These are phyloP conservation scores for Hygrophoropsis aurantiaca DNA, from an alignment of 768 basidiomycete genomes.

Conservation along the genomic window DNA sequence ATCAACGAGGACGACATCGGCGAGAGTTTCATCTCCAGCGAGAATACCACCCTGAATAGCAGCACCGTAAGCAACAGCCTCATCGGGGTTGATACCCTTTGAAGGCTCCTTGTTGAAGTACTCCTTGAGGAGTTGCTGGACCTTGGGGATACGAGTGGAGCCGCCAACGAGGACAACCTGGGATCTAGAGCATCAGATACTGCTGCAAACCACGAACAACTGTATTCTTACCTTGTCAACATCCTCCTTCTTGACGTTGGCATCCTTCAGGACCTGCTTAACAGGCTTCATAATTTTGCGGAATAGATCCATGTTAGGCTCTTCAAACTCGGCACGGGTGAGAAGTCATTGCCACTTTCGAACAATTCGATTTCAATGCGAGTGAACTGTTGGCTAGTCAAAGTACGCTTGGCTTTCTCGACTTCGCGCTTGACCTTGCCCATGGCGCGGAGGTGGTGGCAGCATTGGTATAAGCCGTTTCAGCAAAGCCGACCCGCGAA, in stretches of 20 bases:
- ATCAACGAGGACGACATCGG: constrained; percentile 92
- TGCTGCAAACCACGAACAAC: not conserved
- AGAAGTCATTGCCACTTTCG: constrained; percentile 95
- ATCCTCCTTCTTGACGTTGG: constrained; percentile 97
- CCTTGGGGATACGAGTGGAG: constrained; percentile 99
- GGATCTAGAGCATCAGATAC: not conserved
- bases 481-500: constrained; percentile 33
- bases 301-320: constrained; percentile 98
- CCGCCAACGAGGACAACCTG: constrained; percentile 91
- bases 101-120: constrained; percentile 98
- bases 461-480: constrained; percentile 25
- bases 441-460: constrained; percentile 1
- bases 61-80: constrained; percentile 98
- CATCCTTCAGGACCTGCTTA: constrained; percentile 97
- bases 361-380: constrained; percentile 98
- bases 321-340: constrained; percentile 99
- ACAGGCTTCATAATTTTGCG: constrained; percentile 99
- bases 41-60: constrained; percentile 99
- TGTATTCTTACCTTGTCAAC: constrained; percentile 76
- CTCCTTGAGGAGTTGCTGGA: constrained; percentile 97
- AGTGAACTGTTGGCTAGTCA: no score
- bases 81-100: constrained; percentile 98
- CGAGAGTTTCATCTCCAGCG: constrained; percentile 88
- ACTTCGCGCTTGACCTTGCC: no score
- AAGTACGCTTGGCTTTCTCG: no score